These are phyloP conservation scores for Testicularia cyperi DNA, from an alignment of 1,284 basidiomycete genomes.

Conservation along the genomic window DNA sequence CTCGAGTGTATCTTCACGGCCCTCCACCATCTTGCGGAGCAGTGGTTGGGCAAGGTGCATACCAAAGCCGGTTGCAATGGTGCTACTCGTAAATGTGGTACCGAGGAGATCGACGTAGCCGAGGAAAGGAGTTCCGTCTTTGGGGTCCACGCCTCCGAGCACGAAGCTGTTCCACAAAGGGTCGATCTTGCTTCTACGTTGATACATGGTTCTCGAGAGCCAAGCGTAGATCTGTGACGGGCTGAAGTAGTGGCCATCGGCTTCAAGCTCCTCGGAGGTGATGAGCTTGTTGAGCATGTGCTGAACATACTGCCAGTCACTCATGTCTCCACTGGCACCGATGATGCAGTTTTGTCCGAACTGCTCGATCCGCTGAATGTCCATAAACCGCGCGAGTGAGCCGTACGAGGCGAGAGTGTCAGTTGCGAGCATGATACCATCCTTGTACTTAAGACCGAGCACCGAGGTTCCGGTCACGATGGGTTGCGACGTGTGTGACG, in stretches of 20 bases:
- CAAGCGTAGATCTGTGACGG: conserved; percentile 92
- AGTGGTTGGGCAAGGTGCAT: conserved; percentile 90
- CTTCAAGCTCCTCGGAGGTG: conserved; percentile 72
- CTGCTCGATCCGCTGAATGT: conserved; percentile 80
- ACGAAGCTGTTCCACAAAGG: conserved; percentile 95
- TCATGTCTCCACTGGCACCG: conserved; percentile 94
- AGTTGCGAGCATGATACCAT: conserved; percentile 98
- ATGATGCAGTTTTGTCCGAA: conserved; percentile 79
- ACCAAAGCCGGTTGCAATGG: conserved; percentile 95
- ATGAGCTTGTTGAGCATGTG: conserved; percentile 62
- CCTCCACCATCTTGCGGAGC: conserved; percentile 85
- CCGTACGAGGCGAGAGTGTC: conserved; percentile 98
- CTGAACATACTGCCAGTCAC: conserved; percentile 94
- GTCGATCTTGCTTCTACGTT: conserved; percentile 80
- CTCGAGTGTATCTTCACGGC: conserved; percentile 72
- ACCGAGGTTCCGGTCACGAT: conserved; percentile 96
- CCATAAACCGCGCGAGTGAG: conserved; percentile 94
- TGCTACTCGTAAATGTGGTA: conserved; percentile 90
- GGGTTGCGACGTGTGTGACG: conserved; percentile 68
- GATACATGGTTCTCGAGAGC: conserved; percentile 87
- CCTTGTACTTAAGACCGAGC: conserved; percentile 88
- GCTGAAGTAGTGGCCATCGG: conserved; percentile 81
- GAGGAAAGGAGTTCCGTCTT: conserved; percentile 62
- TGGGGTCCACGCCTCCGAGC: conserved; percentile 67
- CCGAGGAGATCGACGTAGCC: conserved; percentile 96